Evolutionary conservation across 1,139 yeast species (phyloP).

Genomic region (Kodamaea alishanica): DNA sequence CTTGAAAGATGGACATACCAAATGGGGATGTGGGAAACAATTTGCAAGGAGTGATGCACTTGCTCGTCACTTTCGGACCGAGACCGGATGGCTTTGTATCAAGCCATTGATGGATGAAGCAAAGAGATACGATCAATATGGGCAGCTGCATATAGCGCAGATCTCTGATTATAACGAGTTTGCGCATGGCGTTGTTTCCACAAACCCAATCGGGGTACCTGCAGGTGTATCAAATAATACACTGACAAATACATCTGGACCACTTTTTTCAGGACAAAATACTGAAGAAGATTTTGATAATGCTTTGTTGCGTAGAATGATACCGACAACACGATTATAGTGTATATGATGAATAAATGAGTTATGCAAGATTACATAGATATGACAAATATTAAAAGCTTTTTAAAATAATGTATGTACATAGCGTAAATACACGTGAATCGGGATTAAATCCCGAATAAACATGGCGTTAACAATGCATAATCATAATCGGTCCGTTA

Average conservation of each 20-base stretch:
- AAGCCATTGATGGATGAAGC: constrained; percentile 54
- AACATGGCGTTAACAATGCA: no score
- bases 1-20: constrained; percentile 47
- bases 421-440: no score
- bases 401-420: no score
- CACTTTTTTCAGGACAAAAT: no score
- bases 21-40: constrained; percentile 59
- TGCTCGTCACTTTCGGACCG: constrained; percentile 56
- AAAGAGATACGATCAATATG: constrained; percentile 13
- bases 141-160: constrained; percentile 2
- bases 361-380: no score
- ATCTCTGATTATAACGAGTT: constrained; percentile 1
- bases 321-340: constrained; percentile 4
- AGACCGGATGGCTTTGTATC: constrained; percentile 56
- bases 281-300: constrained; percentile 8
- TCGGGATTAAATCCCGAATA: no score
- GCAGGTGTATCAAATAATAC: no score
- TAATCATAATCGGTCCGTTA: no score
- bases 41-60: constrained; percentile 59
- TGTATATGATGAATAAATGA: constrained; percentile 2
- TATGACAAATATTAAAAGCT: no score
- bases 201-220: not conserved
- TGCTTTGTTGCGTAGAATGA: constrained; percentile 4
- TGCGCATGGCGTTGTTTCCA: not conserved
- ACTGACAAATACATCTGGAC: no score